Base-by-base conservation (phyloP, 2,329 filamentous ascomycete species). In the Helicocarpus griseus region DNA sequence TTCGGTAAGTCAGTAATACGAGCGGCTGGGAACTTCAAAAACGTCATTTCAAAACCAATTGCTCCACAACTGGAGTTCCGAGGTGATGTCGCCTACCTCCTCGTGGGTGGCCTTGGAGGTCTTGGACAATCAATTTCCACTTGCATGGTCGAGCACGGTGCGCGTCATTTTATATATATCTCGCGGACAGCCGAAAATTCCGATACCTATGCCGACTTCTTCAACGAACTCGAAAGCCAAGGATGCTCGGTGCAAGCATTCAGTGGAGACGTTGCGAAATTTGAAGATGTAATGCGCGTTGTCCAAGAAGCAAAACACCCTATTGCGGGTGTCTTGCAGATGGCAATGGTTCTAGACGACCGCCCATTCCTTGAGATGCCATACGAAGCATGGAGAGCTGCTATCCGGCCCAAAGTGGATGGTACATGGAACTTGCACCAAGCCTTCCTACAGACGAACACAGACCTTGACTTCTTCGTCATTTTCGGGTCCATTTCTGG, bases 71-170 rank as follows among this genome's bases (percentile, higher is more conserved):
- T n/a, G n/a, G n/a, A n/a, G n/a, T n/a, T n/a, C n/a, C n/a, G n/a
- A n/a, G n/a, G n/a, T n/a, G n/a, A n/a, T n/a, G n/a, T n/a, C n/a
- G n/a, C n/a, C n/a, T 73, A 71, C 50, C 49, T 73, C 1, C 51
- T 73, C 0, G 57, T 63, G 5, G 71, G 71, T 21, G 70, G 70
- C 2, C 58, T 72, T 19, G 71, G 71, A n/a, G 70, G 69, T 13
- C 49, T 73, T 0, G 70, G 70, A 5, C 61, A 63, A 36, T 48
- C 57, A 0, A 53, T 73, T 0, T 60, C 68, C 4, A 58, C 51
- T 1, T 71, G 65, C 64, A 61, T 73, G 56, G 63, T 64, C 5
- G 57, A 62, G 24, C 56, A 58, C 4, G 69, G 69, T 0, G 70
- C 69, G 6, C 57, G 60, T 0, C 56, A 69, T 45, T 35, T 73